Base-by-base conservation (phyloP, 352 stramenopile species). In the Pythium insidiosum region DNA sequence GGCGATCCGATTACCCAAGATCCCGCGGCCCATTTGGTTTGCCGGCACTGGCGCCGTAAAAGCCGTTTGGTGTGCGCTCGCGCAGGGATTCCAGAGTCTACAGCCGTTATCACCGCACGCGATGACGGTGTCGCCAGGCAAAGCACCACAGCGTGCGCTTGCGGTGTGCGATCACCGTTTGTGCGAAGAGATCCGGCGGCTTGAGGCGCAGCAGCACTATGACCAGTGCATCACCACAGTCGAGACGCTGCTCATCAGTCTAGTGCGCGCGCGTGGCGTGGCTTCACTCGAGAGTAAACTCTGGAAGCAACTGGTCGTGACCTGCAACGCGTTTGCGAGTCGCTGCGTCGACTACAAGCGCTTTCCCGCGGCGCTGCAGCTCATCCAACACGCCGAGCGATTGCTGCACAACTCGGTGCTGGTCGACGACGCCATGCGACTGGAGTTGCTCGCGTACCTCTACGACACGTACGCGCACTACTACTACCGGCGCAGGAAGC, bases 251-350 rank as follows among this genome's bases (percentile, higher is more conserved):
- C 53, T 97, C 5, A 74, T 80, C 15, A 68, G 69, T 2, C 68
- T 88, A 19, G 62, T 92, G 10, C 77, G 76, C 13, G 67, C 72
- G 1, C 61, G 68, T 18, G 60, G 65, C 18, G 65, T 72, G n/a
- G 60, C 61, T 9, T 56, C 84, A 4, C 56, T 89, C 15, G 72
- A 79, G 21, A 60, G 47, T 5, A 84, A 86, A 43, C 63, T 96
- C 2, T 97, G 87, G 85, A 79, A 88, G 26, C 89, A 97, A 56
- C 68, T 96, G 10, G 74, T 95, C 1, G 70, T 96, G n/a, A 92
- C 83, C 9, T 84, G 77, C 57, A 95, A 88, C 38, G 83, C 83
- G 5, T 96, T 97, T 53, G 86, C 74, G 13, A 83, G 78, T 34
- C 69, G 84, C 16, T 86, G 65, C 29, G 79, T 88, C 30, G 84